Evolutionary conservation across 805 yeast genomes (phyloP).

Genomic region (Candida succiphila): DNA sequence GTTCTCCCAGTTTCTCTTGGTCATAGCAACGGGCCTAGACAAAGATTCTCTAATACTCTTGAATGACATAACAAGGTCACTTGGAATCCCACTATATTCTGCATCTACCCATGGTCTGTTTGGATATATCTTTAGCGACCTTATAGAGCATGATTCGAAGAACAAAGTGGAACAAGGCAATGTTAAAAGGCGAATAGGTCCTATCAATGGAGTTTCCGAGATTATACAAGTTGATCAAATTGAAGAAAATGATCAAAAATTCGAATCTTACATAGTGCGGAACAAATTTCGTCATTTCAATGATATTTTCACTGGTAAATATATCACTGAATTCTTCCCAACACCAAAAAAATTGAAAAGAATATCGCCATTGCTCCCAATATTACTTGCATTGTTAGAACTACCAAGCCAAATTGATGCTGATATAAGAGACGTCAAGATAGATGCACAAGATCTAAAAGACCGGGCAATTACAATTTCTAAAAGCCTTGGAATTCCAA

Average conservation of each 20-base stretch:
- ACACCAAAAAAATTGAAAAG: slow-evolving; percentile 30
- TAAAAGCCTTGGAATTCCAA: slow-evolving; percentile 33
- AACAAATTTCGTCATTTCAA: slow-evolving; percentile 27
- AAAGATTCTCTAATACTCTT: slow-evolving; percentile 32
- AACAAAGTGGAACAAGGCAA: slow-evolving; percentile 42
- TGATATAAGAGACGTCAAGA: slow-evolving; percentile 6
- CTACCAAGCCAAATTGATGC: slow-evolving; percentile 1
- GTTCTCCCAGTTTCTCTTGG: slow-evolving; percentile 50
- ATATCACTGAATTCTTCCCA: slow-evolving; percentile 14
- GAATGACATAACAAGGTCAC: slow-evolving; percentile 45
- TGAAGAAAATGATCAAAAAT: slow-evolving; percentile 26
- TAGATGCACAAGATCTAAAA: slow-evolving; percentile 21
- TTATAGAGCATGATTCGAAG: slow-evolving; percentile 50
- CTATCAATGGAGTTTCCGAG: slow-evolving; percentile 30
- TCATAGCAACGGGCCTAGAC: slow-evolving; percentile 64
- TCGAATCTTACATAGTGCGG: slow-evolving; percentile 27
- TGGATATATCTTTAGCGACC: slow-evolving; percentile 75
- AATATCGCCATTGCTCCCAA: slow-evolving; percentile 49
- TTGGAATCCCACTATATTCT: slow-evolving; percentile 56
- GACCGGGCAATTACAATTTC: slow-evolving; percentile 22
- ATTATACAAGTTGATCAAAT: slow-evolving; percentile 26
- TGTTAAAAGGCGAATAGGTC: slow-evolving; percentile 42
- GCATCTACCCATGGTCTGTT: slow-evolving; percentile 69
- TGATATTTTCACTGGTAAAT: slow-evolving; percentile 27
- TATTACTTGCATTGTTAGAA: slow-evolving; percentile 50